Base-by-base conservation (phyloP, 768 basidiomycete species). In the Chalciporus sphaerocephalus region DNA sequence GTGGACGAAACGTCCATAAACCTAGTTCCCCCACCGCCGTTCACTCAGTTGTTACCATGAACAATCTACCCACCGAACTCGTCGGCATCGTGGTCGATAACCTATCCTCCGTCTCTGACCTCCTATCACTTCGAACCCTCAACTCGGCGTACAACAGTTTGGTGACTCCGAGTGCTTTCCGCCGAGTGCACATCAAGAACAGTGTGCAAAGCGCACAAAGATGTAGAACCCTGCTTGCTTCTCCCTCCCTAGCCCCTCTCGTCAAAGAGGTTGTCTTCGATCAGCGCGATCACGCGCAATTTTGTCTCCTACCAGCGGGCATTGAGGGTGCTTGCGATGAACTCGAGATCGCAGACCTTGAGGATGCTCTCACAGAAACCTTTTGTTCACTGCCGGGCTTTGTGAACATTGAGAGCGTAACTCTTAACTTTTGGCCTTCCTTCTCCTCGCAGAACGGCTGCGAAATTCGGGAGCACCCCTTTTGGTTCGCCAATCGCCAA, bases 401-500 rank as follows among this genome's bases (percentile, higher is more conserved):
- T 36, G 44, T 48, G 45, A 55, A 51, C 25, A 54, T 65, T 3
- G 47, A 53, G 28, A 47, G 42, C 7, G 44, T 65, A 12, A 41
- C 45, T 6, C 56, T 66, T 41, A 62, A 56, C 42, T 65, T 65
- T 24, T 65, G 63, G 63, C 63, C 63, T 7, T 60, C 60, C 0
- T 67, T 65, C 48, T 42, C 40, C 18, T 57, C 62, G 6, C 53
- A 60, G 13, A 24, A 16, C 5, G 63, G 56, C 2, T 12, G 22
- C 9, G 62, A 65, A 36, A 33, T 58, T 7, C 58, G 42, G 15
- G 65, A 65, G 13, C 52, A 58, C 16, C 65, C 63, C 5, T 65
- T 52, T 36, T 65, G 63, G 63, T 65, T 67, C 40, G 52, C 63
- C 25, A 54, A 50, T 41, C 62, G 65, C 28, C 63, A 65, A 38